Base-by-base conservation (phyloP, 257 asterid species). In the Solanum medicagineum region DNA sequence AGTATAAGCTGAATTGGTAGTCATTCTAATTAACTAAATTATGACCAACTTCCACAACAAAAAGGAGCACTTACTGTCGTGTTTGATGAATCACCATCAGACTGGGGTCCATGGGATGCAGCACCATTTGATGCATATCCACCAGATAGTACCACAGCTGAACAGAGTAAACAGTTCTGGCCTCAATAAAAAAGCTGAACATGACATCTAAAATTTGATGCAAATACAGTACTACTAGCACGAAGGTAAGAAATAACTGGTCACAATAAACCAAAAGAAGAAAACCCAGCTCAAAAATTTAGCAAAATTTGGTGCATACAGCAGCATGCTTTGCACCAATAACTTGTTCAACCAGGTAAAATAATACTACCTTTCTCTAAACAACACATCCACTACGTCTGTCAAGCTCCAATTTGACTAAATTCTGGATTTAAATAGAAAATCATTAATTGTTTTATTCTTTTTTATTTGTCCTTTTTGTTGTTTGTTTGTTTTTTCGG, bases 131-230 rank as follows among this genome's bases (percentile, higher is more conserved):
- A 56, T 45, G 94, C 91, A 90, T 88, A 89, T 89, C 98, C 99
- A 87, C 98, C 99, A 20, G 97, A 79, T 83, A 96, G 92, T 81
- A 90, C 68, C 73, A 93, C 97, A 85, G 96, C 99, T 94, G 91
- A 85, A 88, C 17, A 84, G 63, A 53, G 5, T 75, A 75, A 26
- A 47, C 62, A 79, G 16, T 79, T 79, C 83, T 29, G 6, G 47
- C 10, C 19, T 79, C 83, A 53, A 79, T 79, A 51, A 15, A 53
- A 26, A 53, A 79, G 65, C 16, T n/a, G 10, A 79, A 77, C 26
- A 79, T 26, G 49, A 51, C 65, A 51, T 53, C 36, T 29, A 79
- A 16, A 51, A 79, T 51, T 51, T 26, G 65, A 51, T 15, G 24
- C 44, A 75, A 49, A 75, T 60, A 73, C 47, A 22, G 26, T 51